phyloP scores from a whole-genome alignment of 2,329 filamentous ascomycete species.

The Pestalotiopsis sp. region DNA sequence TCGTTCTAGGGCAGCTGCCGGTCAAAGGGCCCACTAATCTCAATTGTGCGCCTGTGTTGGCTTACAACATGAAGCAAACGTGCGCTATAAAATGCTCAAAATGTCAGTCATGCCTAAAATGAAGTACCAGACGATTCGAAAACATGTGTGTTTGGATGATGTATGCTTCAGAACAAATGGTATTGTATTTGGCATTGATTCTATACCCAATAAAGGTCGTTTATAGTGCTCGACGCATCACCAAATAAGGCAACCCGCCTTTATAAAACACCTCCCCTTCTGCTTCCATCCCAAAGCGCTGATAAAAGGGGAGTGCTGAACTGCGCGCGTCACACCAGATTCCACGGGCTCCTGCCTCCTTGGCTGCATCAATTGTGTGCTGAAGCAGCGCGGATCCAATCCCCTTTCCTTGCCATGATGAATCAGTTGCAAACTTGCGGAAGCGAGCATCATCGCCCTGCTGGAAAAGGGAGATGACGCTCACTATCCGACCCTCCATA shows the following conservation, averaged over 20 bases:
- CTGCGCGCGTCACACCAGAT: conserved; percentile 29
- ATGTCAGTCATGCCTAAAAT: background rate
- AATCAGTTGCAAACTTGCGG: conserved; percentile 27
- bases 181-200: background rate
- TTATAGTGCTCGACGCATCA: conserved; percentile 18
- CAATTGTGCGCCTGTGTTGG: background rate
- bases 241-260: conserved; percentile 25
- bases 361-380: conserved; percentile 23
- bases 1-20: background rate
- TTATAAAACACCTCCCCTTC: conserved; percentile 26
- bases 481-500: conserved; percentile 17
- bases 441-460: conserved; percentile 23
- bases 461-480: conserved; percentile 28
- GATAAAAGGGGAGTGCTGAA: conserved; percentile 25
- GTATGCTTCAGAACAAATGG: background rate
- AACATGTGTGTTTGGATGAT: background rate
- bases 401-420: conserved; percentile 24
- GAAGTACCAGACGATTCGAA: no score
- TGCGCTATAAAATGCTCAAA: background rate
- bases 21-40: background rate
- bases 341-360: conserved; percentile 19
- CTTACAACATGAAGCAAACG: background rate
- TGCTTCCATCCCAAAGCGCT: conserved; percentile 24
- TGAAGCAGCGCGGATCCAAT: conserved; percentile 24
- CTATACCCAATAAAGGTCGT: background rate